Conservation (phyloP, 1,284 basidiomycete species). For the Coniferiporia sulphurascens region DNA sequence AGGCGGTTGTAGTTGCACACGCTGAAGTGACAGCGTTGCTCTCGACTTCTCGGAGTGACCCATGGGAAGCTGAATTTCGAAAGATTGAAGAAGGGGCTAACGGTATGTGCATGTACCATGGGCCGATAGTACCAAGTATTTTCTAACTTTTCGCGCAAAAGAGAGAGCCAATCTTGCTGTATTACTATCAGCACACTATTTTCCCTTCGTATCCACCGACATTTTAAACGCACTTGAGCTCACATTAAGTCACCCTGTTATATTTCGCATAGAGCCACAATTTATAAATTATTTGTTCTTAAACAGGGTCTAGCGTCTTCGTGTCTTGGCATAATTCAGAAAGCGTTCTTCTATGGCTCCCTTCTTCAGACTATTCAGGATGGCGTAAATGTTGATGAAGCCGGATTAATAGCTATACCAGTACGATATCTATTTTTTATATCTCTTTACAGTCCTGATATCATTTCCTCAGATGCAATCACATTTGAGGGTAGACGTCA, state of each 20-base stretch:
- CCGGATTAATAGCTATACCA: not conserved
- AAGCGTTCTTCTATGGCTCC: conserved; percentile 4
- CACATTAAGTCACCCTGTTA: not conserved
- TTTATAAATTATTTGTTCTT: not conserved
- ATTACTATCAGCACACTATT: conserved; percentile 15
- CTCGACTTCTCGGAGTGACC: conserved; percentile 31
- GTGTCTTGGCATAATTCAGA: conserved; percentile 2
- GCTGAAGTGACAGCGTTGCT: conserved; percentile 63
- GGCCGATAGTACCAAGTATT: not conserved
- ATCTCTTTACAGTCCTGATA: not conserved
- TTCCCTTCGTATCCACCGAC: conserved; percentile 14
- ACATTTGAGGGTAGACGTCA: not conserved
- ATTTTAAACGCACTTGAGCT: conserved; percentile 17
- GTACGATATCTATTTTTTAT: not conserved
- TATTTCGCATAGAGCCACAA: too few species aligned
- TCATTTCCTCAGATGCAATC: not conserved
- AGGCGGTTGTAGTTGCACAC: conserved; percentile 59
- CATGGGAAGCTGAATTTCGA: conserved; percentile 65
- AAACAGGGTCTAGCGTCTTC: not conserved
- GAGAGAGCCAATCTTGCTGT: conserved; percentile 11
- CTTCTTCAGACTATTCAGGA: conserved; percentile 1
- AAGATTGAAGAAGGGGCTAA: conserved; percentile 37
- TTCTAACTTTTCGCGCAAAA: not conserved
- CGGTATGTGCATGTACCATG: conserved; percentile 19
- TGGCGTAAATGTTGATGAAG: not conserved